Evolutionary conservation across 2,329 filamentous ascomycete species (phyloP).

Genomic region (Talaromyces sp.): DNA sequence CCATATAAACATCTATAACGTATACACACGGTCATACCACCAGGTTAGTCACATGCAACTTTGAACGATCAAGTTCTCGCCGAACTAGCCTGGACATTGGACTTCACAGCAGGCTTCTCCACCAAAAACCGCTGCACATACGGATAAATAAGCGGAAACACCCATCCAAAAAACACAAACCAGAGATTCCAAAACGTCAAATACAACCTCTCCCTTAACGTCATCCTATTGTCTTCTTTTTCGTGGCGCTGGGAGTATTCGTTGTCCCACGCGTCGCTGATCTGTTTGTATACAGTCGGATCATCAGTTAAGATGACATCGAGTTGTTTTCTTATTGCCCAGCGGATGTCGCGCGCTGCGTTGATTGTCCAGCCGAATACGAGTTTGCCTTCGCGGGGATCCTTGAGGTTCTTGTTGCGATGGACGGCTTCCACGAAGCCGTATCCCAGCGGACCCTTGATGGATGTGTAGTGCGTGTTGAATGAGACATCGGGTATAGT

Average conservation of each 20-base stretch:
- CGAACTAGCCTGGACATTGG: neutral
- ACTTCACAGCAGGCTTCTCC: conserved; percentile 10
- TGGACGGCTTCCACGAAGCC: conserved; percentile 64
- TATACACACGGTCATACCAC: neutral
- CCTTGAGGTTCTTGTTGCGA: conserved; percentile 34
- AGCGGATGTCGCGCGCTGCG: conserved; percentile 72
- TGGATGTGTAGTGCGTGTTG: conserved; percentile 68
- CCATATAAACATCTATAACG: neutral
- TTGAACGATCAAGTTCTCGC: neutral
- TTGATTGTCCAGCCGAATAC: conserved; percentile 89
- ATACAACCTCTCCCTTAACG: conserved; percentile 4
- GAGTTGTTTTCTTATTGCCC: conserved; percentile 64
- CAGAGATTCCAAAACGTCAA: conserved; percentile 6
- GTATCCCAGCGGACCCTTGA: conserved; percentile 66
- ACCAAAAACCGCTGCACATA: conserved; percentile 12
- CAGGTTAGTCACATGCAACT: neutral
- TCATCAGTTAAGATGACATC: conserved; percentile 88
- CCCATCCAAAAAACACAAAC: conserved; percentile 15
- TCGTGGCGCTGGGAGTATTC: neutral
- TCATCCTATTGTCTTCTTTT: conserved; percentile 11
- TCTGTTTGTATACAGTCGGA: conserved; percentile 46
- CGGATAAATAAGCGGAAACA: conserved; percentile 6
- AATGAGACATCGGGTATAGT: conserved; percentile 63
- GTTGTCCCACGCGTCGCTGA: conserved; percentile 16
- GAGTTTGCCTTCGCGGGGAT: conserved; percentile 42